Base-by-base conservation (phyloP, 2,329 filamentous ascomycete genomes). In the Diplodia seriata region DNA sequence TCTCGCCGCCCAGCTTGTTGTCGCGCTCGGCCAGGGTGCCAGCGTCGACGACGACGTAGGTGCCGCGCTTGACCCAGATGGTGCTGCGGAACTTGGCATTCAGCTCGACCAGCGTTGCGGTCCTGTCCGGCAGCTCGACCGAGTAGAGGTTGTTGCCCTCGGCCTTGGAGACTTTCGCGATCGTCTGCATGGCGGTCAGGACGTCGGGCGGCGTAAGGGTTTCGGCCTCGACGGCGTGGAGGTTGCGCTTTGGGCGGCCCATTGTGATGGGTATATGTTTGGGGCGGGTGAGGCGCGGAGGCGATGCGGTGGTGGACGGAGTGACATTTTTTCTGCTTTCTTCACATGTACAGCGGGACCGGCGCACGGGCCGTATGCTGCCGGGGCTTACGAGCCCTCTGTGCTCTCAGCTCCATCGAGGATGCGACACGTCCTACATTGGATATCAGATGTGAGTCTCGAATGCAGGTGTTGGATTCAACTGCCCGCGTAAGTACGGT, bases 91-190 rank as follows among this genome's bases (percentile, higher is more conserved):
- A 97, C 50, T 89, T 89, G 31, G 92, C 84, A 11, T 92, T 90
- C 23, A 99, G 87, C 82, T 97, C 93, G 26, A 93, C 90, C 20
- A 96, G 82, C 49, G 94, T 79, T 7, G 85, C 81, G 74, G 88
- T 86, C 68, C 86, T 85, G 14, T 70, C 68, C 29, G 94, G 89
- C 36, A 94, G 82, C 75, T 90, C 85, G 75, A 94, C 92, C 53
- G 87, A 86, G 83, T 97, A 98, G 51, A 97, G 84, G 78, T 91
- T 96, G 82, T 97, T 97, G 72, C 94, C 94, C 72, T 93, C 90
- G 53, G 91, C 91, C 78, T 92, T 91, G 75, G 91, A 81, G 68
- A 97, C 89, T 68, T 89, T 91, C 20, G 91, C 93, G 69, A 99
- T 87, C 63, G 84, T 83, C 75, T 90, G 86, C 38, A 77, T 78